Evolutionary conservation across 192 early-diverging fungal genomes (phyloP), one percentile per base, ranked within the genome.

Genomic region (Coemansia interrupta): DNA sequence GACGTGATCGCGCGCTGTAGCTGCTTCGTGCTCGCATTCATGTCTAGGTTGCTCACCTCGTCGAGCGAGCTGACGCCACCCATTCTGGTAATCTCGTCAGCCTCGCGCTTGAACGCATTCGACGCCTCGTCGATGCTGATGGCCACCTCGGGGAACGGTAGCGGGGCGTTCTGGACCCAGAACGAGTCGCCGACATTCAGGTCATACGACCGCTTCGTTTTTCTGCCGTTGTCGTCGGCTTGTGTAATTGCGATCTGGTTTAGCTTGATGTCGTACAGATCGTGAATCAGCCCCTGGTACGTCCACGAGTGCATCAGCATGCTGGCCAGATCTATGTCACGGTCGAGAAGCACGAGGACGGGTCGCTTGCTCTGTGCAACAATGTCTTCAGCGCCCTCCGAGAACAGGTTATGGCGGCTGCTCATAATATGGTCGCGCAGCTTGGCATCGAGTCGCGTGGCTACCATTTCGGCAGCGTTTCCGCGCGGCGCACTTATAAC

Each of bases 291-390:
- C 0, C 93, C 90, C 60, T 95, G 89, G 71, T 99, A 99, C 0
- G 96, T 98, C 97, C 97, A 99, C 9, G 96, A 92, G 73, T 99
- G 97, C 54, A 80, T 86, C 47, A 99, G 81, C 87, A 99, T 93
- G 11, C 90, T 84, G 9, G 84, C 83, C 46, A 98, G 70, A 74
- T 99, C 97, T 78, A 95, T 74, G 62, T 90, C 92, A 32, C 97
- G 83, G 55, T 99, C 97, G 23, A 97, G 70, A 10, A 99, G 71
- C 12, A 99, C 85, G 48, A 99, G 78, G 6, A 96, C 89, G 54
- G 78, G 79, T 52, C 87, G 89, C 23, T 84, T 73, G 59, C 80
- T 85, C 55, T 88, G 81, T 6, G 80, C 69, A 54, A 72, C 54
- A 50, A 66, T 42, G 20, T 79, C 70, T 19, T 72, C 76, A 13